Evolutionary conservation across 192 early-diverging fungal species (phyloP).

Genomic region (Martensiomyces pterosporus): DNA sequence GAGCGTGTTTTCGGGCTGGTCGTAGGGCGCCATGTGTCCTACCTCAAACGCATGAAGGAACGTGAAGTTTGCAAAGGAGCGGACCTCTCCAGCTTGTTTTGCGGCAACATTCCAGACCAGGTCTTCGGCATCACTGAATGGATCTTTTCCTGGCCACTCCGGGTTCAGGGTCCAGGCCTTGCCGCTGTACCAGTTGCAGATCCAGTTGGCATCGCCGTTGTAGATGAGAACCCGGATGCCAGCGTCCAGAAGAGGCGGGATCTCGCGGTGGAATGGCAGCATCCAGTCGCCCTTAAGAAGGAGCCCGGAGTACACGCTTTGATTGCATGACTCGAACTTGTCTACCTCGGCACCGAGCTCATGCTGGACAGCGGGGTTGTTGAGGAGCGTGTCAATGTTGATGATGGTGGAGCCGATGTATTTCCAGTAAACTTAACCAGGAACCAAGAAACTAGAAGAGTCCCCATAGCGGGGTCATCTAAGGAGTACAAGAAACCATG

Average conservation of each 20-base stretch:
- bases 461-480: too few relatives aligned
- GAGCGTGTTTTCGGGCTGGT: too few relatives aligned
- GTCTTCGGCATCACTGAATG: conserved; percentile 66
- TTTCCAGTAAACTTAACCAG: too few relatives aligned
- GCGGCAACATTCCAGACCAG: conserved; percentile 64
- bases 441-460: too few relatives aligned
- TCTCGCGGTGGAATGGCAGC: conserved; percentile 58
- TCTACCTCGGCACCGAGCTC: conserved; percentile 61
- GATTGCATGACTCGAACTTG: conserved; percentile 72
- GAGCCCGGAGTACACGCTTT: conserved; percentile 71
- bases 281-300: conserved; percentile 79
- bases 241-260: conserved; percentile 63
- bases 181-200: conserved; percentile 82
- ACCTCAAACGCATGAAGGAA: too few relatives aligned
- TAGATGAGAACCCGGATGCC: conserved; percentile 79
- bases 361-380: conserved; percentile 59
- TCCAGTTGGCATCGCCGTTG: conserved; percentile 84
- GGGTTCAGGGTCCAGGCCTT: conserved; percentile 77
- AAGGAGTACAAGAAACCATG: too few relatives aligned
- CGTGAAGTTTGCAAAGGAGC: conserved; percentile 64
- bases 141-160: conserved; percentile 70
- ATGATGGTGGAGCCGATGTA: too few relatives aligned
- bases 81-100: conserved; percentile 54
- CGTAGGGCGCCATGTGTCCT: too few relatives aligned
- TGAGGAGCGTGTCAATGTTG: conserved; percentile 71